Evolutionary conservation across 768 basidiomycete species (phyloP).

Genomic region (Pleurotus tuoliensis): DNA sequence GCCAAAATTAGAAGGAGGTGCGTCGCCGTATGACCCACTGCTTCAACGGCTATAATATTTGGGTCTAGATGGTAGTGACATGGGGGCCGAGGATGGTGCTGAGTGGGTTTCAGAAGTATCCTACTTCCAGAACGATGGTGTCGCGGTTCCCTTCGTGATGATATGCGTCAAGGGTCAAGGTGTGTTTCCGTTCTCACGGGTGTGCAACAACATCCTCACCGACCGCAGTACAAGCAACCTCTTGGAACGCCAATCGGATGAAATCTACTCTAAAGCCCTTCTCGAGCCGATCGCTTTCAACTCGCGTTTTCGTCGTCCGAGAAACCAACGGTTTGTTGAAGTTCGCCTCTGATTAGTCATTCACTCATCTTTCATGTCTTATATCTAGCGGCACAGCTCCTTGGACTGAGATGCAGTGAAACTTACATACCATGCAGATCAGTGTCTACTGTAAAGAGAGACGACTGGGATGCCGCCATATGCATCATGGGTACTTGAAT

Average conservation of each 20-base stretch:
- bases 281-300: not conserved
- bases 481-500: constrained; percentile 35
- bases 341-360: not conserved
- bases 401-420: constrained; percentile 25
- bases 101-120: constrained; percentile 44
- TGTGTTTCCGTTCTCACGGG: constrained; percentile 9
- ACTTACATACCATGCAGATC: constrained; percentile 50
- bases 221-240: too few relatives aligned
- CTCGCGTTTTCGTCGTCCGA: not conserved
- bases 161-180: constrained; percentile 39
- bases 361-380: constrained; percentile 17
- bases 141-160: constrained; percentile 36
- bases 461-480: constrained; percentile 56
- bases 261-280: not conserved
- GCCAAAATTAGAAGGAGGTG: constrained; percentile 42
- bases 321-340: not conserved
- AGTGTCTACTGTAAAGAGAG: constrained; percentile 36
- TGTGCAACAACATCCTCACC: too few relatives aligned
- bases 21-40: not conserved
- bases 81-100: constrained; percentile 12
- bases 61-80: constrained; percentile 9
- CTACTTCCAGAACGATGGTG: constrained; percentile 29
- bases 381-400: constrained; percentile 24
- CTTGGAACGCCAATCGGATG: too few relatives aligned
- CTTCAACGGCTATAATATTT: not conserved